Evolutionary conservation across 2,329 filamentous ascomycete genomes (phyloP).

Genomic region (Hymenotorrendiella dingleyae): DNA sequence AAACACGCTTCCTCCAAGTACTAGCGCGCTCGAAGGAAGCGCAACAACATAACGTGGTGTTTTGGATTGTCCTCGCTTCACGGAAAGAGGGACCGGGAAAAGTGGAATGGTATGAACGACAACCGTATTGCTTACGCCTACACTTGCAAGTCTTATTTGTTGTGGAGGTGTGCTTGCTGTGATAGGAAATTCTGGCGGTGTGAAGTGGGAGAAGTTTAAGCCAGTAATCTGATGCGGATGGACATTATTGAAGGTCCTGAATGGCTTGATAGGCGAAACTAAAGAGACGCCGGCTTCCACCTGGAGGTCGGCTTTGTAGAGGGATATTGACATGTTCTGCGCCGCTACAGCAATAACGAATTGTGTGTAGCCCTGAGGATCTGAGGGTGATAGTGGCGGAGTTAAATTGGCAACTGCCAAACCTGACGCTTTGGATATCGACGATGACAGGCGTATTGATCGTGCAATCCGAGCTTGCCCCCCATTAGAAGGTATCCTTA

Average conservation of each 20-base stretch:
- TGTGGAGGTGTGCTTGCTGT: slow-evolving; percentile 26
- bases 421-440: slow-evolving; percentile 68
- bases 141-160: slow-evolving; percentile 29
- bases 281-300: slow-evolving; percentile 41
- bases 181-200: slow-evolving; percentile 22
- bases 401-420: slow-evolving; percentile 70
- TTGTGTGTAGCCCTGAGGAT: slow-evolving; percentile 59
- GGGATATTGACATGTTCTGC: slow-evolving; percentile 69
- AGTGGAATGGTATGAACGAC: slow-evolving; percentile 32
- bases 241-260: slow-evolving; percentile 47
- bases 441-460: slow-evolving; percentile 54
- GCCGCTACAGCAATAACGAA: slow-evolving; percentile 75
- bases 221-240: slow-evolving; percentile 55
- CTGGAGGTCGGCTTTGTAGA: slow-evolving; percentile 72
- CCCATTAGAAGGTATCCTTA: slow-evolving; percentile 34
- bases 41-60: slow-evolving; percentile 29
- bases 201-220: slow-evolving; percentile 47
- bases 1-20: slow-evolving; percentile 18
- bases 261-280: slow-evolving; percentile 45
- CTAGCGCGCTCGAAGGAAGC: slow-evolving; percentile 21
- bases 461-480: slow-evolving; percentile 44
- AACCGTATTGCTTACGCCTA: slow-evolving; percentile 30
- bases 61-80: slow-evolving; percentile 25
- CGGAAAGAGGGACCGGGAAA: slow-evolving; percentile 27
- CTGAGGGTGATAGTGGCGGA: slow-evolving; percentile 42